Evolutionary conservation across 805 yeast genomes (phyloP).

Genomic region (Lipomyces yamadae): DNA sequence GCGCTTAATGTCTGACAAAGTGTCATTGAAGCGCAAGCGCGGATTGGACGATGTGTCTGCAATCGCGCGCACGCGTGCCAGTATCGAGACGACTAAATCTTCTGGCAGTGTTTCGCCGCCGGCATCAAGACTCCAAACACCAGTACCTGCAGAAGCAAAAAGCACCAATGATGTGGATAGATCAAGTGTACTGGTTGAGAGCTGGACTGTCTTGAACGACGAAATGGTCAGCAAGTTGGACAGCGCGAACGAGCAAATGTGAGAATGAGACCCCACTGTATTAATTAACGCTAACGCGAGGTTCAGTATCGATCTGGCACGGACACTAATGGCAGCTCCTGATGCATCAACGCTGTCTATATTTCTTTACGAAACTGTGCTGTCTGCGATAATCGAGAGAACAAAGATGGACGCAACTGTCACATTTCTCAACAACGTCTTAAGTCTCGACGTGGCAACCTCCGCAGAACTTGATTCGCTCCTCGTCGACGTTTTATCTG

Average conservation of each 20-base stretch:
- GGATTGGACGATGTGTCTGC: constrained; percentile 9
- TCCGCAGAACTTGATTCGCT: constrained; percentile 17
- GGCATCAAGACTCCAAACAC: not conserved
- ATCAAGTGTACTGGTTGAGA: constrained; percentile 2
- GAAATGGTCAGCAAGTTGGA: not conserved
- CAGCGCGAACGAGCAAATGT: constrained; percentile 8
- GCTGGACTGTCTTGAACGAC: constrained; percentile 22
- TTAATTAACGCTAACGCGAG: not conserved
- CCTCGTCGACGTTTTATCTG: constrained; percentile 21
- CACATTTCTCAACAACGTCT: constrained; percentile 11
- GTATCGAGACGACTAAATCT: constrained; percentile 5
- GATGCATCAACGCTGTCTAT: constrained; percentile 13
- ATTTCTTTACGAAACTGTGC: constrained; percentile 22
- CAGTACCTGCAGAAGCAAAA: constrained; percentile 1
- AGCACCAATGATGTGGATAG: not conserved
- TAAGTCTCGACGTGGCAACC: constrained; percentile 1
- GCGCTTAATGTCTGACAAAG: not conserved
- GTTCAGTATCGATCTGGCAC: not conserved
- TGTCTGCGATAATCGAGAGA: constrained; percentile 21
- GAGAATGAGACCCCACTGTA: not conserved
- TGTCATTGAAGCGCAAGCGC: constrained; percentile 22
- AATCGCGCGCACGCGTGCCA: constrained; percentile 3
- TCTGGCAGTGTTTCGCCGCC: constrained; percentile 1
- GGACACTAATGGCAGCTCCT: not conserved
- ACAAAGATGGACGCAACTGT: constrained; percentile 4